A percentile compares a stretch with the other conserved stretches of the same genome.
Evolutionary conservation across 768 basidiomycete genomes (phyloP).

Genomic region (Mycena filopes): DNA sequence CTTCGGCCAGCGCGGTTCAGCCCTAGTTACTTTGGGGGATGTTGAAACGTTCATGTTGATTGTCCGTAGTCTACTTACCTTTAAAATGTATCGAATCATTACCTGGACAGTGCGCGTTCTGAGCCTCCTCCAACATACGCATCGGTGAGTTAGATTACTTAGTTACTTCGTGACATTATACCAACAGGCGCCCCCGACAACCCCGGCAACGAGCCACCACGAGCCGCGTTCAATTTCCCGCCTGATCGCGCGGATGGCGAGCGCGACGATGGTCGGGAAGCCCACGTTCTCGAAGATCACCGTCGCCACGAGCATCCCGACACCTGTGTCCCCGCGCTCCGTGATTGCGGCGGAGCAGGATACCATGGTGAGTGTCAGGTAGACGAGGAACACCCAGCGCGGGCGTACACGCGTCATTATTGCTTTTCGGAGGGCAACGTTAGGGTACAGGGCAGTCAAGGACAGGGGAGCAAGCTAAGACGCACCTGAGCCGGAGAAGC

Average conservation of each 20-base stretch:
- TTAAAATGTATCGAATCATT: no score
- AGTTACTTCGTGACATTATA: not conserved
- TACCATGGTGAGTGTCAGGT: conserved; percentile 41
- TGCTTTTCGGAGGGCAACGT: conserved; percentile 28
- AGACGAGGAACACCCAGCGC: conserved; percentile 43
- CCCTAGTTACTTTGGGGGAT: no score
- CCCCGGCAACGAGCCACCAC: conserved; percentile 45
- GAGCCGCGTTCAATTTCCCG: conserved; percentile 46
- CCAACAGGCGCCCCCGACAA: conserved; percentile 46
- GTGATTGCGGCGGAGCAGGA: conserved; percentile 45
- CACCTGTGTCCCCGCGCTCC: conserved; percentile 41
- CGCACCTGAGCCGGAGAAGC: conserved; percentile 46
- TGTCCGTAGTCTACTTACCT: no score
- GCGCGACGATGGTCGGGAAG: conserved; percentile 48
- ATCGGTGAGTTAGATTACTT: no score
- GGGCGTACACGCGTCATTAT: conserved; percentile 44
- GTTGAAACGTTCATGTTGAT: no score
- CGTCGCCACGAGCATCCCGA: conserved; percentile 45
- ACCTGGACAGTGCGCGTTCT: no score
- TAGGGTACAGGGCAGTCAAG: no score
- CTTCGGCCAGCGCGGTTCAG: no score
- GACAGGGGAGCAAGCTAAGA: not conserved
- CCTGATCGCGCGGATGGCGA: conserved; percentile 46
- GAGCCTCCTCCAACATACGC: no score
- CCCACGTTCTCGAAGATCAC: conserved; percentile 49